Conservation (phyloP, 2,329 filamentous ascomycete genomes). For the Fusarium austroafricanum region DNA sequence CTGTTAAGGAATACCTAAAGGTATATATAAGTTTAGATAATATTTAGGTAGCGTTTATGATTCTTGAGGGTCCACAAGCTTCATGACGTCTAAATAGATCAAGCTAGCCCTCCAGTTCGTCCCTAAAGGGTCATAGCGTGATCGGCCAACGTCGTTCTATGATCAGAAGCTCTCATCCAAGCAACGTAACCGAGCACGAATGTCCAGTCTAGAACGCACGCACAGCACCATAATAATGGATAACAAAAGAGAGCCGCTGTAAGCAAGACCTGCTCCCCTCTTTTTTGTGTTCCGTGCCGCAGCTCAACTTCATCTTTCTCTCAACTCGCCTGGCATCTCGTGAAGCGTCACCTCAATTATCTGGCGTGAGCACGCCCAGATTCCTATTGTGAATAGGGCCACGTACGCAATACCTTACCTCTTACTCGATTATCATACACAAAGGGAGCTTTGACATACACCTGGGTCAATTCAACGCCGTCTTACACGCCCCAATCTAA, state of each 20-base stretch:
- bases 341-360: constrained; percentile 2
- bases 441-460: neutral
- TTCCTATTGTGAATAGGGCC: constrained; percentile 16
- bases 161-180: constrained; percentile 10
- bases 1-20: too few species aligned
- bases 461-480: constrained; percentile 1
- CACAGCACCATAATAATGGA: constrained; percentile 2
- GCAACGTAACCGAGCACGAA: constrained; percentile 22
- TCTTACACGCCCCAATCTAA: constrained; percentile 19
- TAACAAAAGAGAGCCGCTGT: constrained; percentile 1
- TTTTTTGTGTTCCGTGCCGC: constrained; percentile 18
- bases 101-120: neutral
- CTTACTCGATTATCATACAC: neutral
- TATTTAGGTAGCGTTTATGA: too few species aligned
- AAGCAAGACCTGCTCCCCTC: constrained; percentile 26
- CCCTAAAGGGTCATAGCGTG: constrained; percentile 32
- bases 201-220: constrained; percentile 6
- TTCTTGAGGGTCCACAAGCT: too few species aligned
- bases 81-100: too few species aligned
- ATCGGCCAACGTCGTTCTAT: constrained; percentile 21
- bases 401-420: constrained; percentile 1
- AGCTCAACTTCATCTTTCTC: constrained; percentile 14
- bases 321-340: neutral
- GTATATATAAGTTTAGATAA: too few species aligned
- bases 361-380: neutral